phyloP scores from a whole-genome alignment of 192 early-diverging fungal species.

The Helicostylum pulchrum region DNA sequence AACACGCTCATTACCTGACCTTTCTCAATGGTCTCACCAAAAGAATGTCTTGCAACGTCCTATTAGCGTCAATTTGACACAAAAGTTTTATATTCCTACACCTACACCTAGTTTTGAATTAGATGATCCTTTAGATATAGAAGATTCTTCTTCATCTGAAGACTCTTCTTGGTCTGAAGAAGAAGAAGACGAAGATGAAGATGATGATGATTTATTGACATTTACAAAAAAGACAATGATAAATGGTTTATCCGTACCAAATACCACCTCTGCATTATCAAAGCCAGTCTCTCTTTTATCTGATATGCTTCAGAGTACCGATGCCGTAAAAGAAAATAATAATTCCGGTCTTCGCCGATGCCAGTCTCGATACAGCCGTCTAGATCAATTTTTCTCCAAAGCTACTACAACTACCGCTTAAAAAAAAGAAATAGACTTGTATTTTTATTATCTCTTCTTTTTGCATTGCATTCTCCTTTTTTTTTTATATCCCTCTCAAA shows the following conservation, averaged over 20 bases:
- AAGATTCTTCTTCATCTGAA: not conserved
- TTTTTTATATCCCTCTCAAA: not conserved
- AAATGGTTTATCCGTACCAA: not conserved
- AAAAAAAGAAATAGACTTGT: not conserved
- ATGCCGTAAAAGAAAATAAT: not conserved
- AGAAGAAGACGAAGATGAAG: not conserved
- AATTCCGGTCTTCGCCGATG: slow-evolving; percentile 9
- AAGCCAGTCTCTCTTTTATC: slow-evolving; percentile 13
- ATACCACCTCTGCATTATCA: not conserved
- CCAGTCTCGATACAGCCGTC: slow-evolving; percentile 2
- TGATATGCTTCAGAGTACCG: slow-evolving; percentile 12
- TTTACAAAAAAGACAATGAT: slow-evolving; percentile 12
- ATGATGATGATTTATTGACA: not conserved
- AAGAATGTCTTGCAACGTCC: not conserved
- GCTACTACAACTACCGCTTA: not conserved
- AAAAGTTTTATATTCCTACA: not conserved
- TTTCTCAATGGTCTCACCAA: slow-evolving; percentile 3
- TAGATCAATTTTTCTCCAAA: slow-evolving; percentile 10
- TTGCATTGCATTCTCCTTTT: not conserved
- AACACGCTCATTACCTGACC: slow-evolving; percentile 12
- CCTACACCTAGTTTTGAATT: not conserved
- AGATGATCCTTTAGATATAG: too few relatives aligned
- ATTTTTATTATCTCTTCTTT: too few relatives aligned
- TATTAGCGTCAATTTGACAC: not conserved
- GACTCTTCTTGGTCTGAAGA: not conserved